Conservation (phyloP, 495 filamentous ascomycete species). For the Neurospora tetraspora region DNA sequence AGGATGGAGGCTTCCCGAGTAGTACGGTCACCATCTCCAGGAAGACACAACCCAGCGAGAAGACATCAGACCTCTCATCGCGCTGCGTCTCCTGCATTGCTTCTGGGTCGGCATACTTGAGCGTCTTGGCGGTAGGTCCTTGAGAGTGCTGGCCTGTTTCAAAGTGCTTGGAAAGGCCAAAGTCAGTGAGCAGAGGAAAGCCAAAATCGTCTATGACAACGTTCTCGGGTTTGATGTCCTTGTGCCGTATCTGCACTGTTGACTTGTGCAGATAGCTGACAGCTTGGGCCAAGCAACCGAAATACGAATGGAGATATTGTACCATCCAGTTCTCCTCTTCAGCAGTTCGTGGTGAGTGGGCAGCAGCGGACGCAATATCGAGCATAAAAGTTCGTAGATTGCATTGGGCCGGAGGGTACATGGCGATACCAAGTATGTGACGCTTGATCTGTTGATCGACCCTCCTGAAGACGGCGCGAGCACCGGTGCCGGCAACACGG, state of each 20-base stretch:
- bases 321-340: conserved; percentile 5
- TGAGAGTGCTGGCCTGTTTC: conserved; percentile 24
- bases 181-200: conserved; percentile 31
- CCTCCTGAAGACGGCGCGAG: conserved; percentile 2
- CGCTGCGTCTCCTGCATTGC: conserved; percentile 24
- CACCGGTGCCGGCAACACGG: neutral
- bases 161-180: conserved; percentile 33
- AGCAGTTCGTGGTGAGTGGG: conserved; percentile 1
- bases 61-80: conserved; percentile 36
- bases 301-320: conserved; percentile 19
- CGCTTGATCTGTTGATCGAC: conserved; percentile 16
- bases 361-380: conserved; percentile 4
- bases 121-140: conserved; percentile 24
- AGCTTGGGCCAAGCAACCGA: conserved; percentile 28
- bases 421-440: conserved; percentile 25
- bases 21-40: conserved; percentile 34
- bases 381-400: conserved; percentile 23
- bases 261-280: conserved; percentile 30
- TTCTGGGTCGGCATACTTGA: conserved; percentile 39
- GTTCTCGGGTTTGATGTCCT: conserved; percentile 40
- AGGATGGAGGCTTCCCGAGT: conserved; percentile 19
- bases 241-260: conserved; percentile 27
- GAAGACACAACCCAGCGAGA: conserved; percentile 39
- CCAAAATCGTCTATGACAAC: conserved; percentile 30
- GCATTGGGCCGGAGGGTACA: conserved; percentile 23